phyloP scores from a whole-genome alignment of 495 filamentous ascomycete genomes.

The Lineolata rhizophorae region DNA sequence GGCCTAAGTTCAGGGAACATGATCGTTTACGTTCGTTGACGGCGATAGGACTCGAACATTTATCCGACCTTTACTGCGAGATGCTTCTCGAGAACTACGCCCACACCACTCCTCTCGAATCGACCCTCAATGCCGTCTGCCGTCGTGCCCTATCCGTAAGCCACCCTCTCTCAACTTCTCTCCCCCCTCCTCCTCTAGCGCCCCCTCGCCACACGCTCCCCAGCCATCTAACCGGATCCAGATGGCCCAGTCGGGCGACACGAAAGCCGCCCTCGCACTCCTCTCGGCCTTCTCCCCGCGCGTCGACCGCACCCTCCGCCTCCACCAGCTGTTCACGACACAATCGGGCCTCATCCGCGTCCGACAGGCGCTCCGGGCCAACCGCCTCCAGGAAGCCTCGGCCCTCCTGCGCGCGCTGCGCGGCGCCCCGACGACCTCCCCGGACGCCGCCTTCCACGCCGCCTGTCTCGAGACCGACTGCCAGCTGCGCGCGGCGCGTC shows the following conservation, averaged over 20 bases:
- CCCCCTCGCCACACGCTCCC: conserved; percentile 7
- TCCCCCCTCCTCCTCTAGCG: neutral
- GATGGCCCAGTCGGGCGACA: conserved; percentile 42
- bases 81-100: conserved; percentile 58
- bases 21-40: too few species aligned
- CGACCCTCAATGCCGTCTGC: conserved; percentile 47
- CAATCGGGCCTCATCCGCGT: neutral
- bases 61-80: conserved; percentile 48
- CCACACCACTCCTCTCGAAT: conserved; percentile 43
- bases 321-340: conserved; percentile 49
- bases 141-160: conserved; percentile 32
- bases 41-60: too few species aligned
- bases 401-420: conserved; percentile 5
- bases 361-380: conserved; percentile 11
- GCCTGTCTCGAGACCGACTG: conserved; percentile 40
- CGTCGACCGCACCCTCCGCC: conserved; percentile 49
- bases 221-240: conserved; percentile 7
- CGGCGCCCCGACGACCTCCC: conserved; percentile 2
- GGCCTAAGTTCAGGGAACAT: too few species aligned
- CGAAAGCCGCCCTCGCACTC: conserved; percentile 41
- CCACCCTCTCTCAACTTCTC: neutral
- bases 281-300: conserved; percentile 47
- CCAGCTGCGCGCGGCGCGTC: conserved; percentile 41
- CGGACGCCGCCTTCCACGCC: conserved; percentile 1
- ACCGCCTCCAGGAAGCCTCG: conserved; percentile 10